A percentile compares a stretch with the other conserved stretches of the same genome.
phyloP scores from a whole-genome alignment of 1,284 basidiomycete genomes.

The Rhodotorula sp. region DNA sequence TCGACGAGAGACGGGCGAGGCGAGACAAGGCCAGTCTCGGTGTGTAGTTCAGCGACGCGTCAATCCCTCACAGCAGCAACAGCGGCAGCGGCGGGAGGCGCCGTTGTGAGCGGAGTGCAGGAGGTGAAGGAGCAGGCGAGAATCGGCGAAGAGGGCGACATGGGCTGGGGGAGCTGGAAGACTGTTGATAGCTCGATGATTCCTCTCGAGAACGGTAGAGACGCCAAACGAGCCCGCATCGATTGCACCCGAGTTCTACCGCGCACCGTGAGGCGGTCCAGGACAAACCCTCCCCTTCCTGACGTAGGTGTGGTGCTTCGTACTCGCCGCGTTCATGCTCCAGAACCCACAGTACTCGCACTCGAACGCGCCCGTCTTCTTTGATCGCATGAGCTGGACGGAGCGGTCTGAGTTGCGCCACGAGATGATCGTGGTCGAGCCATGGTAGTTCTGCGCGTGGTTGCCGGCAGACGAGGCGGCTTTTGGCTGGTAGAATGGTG shows the following conservation, averaged over 20 bases:
- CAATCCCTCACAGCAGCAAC: no score
- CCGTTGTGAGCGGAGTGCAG: no score
- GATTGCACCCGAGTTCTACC: background rate
- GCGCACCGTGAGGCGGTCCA: background rate
- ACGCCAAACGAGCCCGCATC: background rate
- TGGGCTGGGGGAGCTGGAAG: no score
- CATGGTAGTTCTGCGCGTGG: background rate
- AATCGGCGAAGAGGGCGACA: no score
- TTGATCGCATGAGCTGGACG: background rate
- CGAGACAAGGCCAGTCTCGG: no score
- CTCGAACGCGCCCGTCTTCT: background rate
- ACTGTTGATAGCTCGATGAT: no score
- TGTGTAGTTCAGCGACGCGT: no score
- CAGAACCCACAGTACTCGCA: conserved; percentile 1
- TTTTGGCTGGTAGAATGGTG: background rate
- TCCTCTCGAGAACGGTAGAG: background rate
- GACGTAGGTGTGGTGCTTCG: background rate
- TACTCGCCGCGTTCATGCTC: background rate
- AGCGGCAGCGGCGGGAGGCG: no score
- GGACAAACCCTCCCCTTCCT: background rate
- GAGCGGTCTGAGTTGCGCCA: background rate
- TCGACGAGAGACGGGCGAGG: no score
- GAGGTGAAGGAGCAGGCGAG: no score
- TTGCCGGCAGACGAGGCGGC: background rate
- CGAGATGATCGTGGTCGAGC: background rate